Percentiles rank a stretch among this genome's conserved stretches.
phyloP scores from a whole-genome alignment of 2,329 filamentous ascomycete species.

The Aplosporella prunicola region DNA sequence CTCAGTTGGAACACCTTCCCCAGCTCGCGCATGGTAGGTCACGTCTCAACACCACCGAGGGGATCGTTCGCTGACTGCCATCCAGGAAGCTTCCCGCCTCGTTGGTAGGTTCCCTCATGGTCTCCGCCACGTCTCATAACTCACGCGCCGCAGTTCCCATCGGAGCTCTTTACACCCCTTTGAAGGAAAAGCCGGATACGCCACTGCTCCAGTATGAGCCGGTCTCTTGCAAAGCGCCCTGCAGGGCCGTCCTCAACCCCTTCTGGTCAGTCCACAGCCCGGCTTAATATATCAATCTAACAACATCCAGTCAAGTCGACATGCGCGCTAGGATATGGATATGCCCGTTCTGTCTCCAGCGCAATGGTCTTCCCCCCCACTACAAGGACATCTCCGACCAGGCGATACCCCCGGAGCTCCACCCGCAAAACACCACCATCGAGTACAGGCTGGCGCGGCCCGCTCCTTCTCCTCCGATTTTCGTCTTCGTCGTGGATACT shows the following conservation, averaged over 20 bases:
- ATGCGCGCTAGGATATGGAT: slow-evolving; percentile 79
- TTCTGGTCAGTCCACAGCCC: slow-evolving; percentile 66
- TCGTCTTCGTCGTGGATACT: slow-evolving; percentile 78
- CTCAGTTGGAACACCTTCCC: slow-evolving; percentile 99
- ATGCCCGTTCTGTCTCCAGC: slow-evolving; percentile 77
- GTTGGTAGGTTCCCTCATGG: slow-evolving; percentile 40
- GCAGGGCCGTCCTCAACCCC: slow-evolving; percentile 89
- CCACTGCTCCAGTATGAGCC: slow-evolving; percentile 91
- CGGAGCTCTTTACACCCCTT: slow-evolving; percentile 85
- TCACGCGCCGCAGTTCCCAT: slow-evolving; percentile 59
- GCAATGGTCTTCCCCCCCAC: slow-evolving; percentile 72
- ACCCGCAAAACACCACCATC: slow-evolving; percentile 77
- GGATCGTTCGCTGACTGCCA: slow-evolving; percentile 8
- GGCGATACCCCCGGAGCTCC: slow-evolving; percentile 73
- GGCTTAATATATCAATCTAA: slow-evolving; percentile 13
- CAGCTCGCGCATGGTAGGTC: slow-evolving; percentile 77
- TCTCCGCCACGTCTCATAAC: slow-evolving; percentile 6
- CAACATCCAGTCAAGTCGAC: slow-evolving; percentile 59
- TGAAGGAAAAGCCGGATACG: slow-evolving; percentile 88
- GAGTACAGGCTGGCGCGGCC: slow-evolving; percentile 75
- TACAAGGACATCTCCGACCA: slow-evolving; percentile 85
- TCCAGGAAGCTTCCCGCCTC: slow-evolving; percentile 80
- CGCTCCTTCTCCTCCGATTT: slow-evolving; percentile 77
- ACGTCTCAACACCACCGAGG: neutral
- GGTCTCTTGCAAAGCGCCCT: slow-evolving; percentile 92